Evolutionary conservation across 495 filamentous ascomycete genomes (phyloP).

Genomic region (Penicillium longicatenatum): DNA sequence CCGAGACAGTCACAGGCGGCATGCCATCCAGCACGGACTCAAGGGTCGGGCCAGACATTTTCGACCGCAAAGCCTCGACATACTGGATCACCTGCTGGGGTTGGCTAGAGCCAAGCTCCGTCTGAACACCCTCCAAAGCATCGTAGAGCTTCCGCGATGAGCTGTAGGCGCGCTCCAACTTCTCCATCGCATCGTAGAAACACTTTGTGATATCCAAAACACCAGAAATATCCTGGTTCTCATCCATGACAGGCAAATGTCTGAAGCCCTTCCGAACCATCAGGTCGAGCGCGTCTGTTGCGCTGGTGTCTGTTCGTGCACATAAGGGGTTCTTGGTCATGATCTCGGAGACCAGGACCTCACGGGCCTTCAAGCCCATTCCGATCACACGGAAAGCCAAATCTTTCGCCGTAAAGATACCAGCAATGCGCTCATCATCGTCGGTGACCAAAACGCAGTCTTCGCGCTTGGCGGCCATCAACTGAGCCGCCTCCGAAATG

Average conservation of each 20-base stretch:
- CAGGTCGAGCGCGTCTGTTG: slow-evolving; percentile 93
- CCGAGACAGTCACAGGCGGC: slow-evolving; percentile 91
- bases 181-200: slow-evolving; percentile 99
- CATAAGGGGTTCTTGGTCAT: slow-evolving; percentile 99
- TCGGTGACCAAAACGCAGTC: slow-evolving; percentile 99
- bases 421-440: slow-evolving; percentile 94
- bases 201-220: slow-evolving; percentile 99
- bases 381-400: slow-evolving; percentile 96
- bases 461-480: slow-evolving; percentile 98
- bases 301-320: slow-evolving; percentile 95
- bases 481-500: slow-evolving; percentile 93
- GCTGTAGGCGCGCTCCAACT: slow-evolving; percentile 93
- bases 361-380: slow-evolving; percentile 84
- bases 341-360: slow-evolving; percentile 92
- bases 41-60: slow-evolving; percentile 97
- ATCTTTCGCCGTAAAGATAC: slow-evolving; percentile 99
- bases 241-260: slow-evolving; percentile 98
- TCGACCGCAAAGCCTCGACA: slow-evolving; percentile 88
- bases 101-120: slow-evolving; percentile 92
- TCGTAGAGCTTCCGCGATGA: slow-evolving; percentile 96
- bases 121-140: slow-evolving; percentile 97
- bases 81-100: slow-evolving; percentile 99
- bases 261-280: slow-evolving; percentile 99
- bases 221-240: slow-evolving; percentile 98
- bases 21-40: slow-evolving; percentile 91